Evolutionary conservation across 495 filamentous ascomycete species (phyloP).

Genomic region (Letharia lupina): DNA sequence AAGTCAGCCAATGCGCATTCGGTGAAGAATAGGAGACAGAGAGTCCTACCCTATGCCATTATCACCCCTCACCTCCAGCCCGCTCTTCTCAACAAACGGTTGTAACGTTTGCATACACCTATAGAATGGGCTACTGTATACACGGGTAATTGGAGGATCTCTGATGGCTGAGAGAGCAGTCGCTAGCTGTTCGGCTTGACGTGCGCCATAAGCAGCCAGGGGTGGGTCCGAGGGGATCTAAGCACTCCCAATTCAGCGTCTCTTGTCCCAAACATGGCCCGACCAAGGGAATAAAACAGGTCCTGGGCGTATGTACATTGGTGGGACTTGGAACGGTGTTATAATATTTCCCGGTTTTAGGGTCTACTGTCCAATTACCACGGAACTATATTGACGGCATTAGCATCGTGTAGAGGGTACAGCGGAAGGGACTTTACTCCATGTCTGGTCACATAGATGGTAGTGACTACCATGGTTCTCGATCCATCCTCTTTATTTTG

Average conservation of each 20-base stretch:
- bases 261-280: background rate
- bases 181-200: slow-evolving; percentile 74
- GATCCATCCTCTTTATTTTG: background rate
- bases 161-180: slow-evolving; percentile 46
- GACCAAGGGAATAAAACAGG: background rate
- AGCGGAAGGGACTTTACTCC: slow-evolving; percentile 50
- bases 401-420: background rate
- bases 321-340: slow-evolving; percentile 64
- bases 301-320: slow-evolving; percentile 29
- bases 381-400: slow-evolving; percentile 64
- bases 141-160: slow-evolving; percentile 59
- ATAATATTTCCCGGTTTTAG: slow-evolving; percentile 61
- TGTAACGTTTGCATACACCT: slow-evolving; percentile 82
- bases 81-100: slow-evolving; percentile 46
- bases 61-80: slow-evolving; percentile 54
- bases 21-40: background rate
- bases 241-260: background rate
- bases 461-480: slow-evolving; percentile 25
- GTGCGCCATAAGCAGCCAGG: slow-evolving; percentile 74
- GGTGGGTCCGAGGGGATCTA: slow-evolving; percentile 73
- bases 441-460: slow-evolving; percentile 79
- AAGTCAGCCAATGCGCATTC: background rate
- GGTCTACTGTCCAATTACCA: slow-evolving; percentile 77
- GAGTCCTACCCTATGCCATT: slow-evolving; percentile 55
- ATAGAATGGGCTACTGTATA: slow-evolving; percentile 87